Base-by-base conservation (phyloP, 768 basidiomycete species). In the Tricholoma sp. region DNA sequence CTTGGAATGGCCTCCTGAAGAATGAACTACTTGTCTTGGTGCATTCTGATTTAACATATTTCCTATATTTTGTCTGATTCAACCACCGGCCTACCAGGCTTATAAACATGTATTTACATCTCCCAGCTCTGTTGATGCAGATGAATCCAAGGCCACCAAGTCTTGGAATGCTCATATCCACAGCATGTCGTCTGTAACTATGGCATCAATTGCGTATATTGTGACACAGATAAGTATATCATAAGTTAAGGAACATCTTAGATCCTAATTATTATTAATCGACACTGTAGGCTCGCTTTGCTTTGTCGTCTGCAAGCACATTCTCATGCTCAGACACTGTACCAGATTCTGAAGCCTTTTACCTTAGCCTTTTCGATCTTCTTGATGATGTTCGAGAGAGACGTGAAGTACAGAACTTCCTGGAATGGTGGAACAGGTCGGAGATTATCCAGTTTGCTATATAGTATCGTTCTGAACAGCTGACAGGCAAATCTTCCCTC, bases 281-380 rank as follows among this genome's bases (percentile, higher is more conserved):
- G n/a, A n/a, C n/a, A 39, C 15, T 39, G 37, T 39, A 54, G 53
- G 53, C 47, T 32, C 42, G 29, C 28, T 54, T 54, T 47, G 53
- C 53, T 10, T 44, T 54, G 20, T 54, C 53, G 5, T 54, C 53
- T 31, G 44, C 53, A 12, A 3, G 15, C 17, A n/a, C 41, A 28
- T 54, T 42, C 9, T 54, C 53, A 4, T 7, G 44, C 28, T 44
- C 53, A 15, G 53, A 54, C 45, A 48, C 39, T n/a, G 9, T 47
- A 10, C 45, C 44, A 6, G 53, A 54, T 32, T n/a, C n/a, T n/a
- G n/a, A n/a, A n/a, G n/a, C n/a, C n/a, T n/a, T n/a, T n/a, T n/a
- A n/a, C n/a, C n/a, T n/a, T n/a, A n/a, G n/a, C n/a, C n/a, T n/a
- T n/a, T n/a, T n/a, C n/a, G n/a, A n/a, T n/a, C n/a, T n/a, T n/a